A percentile compares a stretch with the other conserved stretches of the same genome.
Conservation (phyloP, 345 rosid genomes). For the Eutrema heterophyllum region DNA sequence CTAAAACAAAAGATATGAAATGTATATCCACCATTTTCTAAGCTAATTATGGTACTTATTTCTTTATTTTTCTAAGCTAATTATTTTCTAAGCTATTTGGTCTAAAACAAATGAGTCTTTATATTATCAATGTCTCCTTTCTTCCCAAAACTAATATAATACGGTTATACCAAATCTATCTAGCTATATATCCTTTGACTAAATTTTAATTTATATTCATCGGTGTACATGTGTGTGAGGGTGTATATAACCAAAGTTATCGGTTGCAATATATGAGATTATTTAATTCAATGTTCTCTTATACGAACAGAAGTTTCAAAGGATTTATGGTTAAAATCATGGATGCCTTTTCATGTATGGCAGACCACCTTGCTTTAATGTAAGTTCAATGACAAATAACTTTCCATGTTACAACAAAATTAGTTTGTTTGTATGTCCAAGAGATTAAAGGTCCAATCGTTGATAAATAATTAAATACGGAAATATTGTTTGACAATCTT, state of each 20-base stretch:
- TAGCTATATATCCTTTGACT: not conserved
- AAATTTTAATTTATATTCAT: not conserved
- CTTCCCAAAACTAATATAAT: not conserved
- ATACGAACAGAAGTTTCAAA: not conserved
- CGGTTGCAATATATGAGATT: not conserved
- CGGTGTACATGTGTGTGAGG: not conserved
- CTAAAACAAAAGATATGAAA: too few species aligned
- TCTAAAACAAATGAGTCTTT: not conserved
- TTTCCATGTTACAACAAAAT: slow-evolving; percentile 14
- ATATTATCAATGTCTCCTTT: not conserved
- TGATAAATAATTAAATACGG: not conserved
- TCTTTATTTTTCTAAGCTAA: too few species aligned
- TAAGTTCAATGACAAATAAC: slow-evolving; percentile 13
- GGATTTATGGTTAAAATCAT: slow-evolving; percentile 3
- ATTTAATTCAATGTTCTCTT: not conserved
- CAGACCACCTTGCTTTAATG: slow-evolving; percentile 26
- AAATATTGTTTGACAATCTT: slow-evolving; percentile 10
- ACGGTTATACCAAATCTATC: not conserved
- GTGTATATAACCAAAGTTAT: not conserved
- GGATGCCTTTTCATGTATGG: slow-evolving; percentile 21
- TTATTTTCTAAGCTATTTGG: too few species aligned
- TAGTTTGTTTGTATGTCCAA: slow-evolving; percentile 18
- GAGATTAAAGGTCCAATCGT: slow-evolving; percentile 4
- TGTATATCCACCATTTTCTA: too few species aligned
- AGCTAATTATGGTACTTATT: too few species aligned